phyloP scores from a whole-genome alignment of 371 early-diverging fungal species.

The Haplosporangium sp. region DNA sequence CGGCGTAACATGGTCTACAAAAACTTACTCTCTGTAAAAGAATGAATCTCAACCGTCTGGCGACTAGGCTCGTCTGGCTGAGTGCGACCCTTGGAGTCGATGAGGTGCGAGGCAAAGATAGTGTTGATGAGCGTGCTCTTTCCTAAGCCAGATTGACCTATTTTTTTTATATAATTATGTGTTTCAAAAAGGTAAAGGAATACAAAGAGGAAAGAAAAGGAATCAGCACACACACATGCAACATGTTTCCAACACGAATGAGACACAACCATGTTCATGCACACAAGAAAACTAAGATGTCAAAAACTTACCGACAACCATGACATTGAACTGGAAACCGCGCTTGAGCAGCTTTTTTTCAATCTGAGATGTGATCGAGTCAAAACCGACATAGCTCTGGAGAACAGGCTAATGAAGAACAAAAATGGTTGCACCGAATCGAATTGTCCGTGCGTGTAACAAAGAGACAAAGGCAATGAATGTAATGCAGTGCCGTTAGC shows the following conservation, averaged over 20 bases:
- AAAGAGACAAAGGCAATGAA: background rate
- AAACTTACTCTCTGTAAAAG: slow-evolving; percentile 79
- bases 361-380: slow-evolving; percentile 89
- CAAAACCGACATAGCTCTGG: slow-evolving; percentile 94
- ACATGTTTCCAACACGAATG: background rate
- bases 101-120: slow-evolving; percentile 86
- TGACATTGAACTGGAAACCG: slow-evolving; percentile 95
- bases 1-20: background rate
- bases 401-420: slow-evolving; percentile 59
- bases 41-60: slow-evolving; percentile 88
- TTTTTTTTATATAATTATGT: background rate
- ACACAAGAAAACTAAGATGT: background rate
- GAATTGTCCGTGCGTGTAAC: background rate
- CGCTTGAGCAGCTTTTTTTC: slow-evolving; percentile 80
- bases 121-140: slow-evolving; percentile 99
- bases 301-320: slow-evolving; percentile 83
- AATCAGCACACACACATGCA: background rate
- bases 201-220: background rate
- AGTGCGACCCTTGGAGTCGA: slow-evolving; percentile 85
- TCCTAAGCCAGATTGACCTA: slow-evolving; percentile 97
- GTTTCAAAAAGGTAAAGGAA: background rate
- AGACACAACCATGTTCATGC: background rate
- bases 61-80: slow-evolving; percentile 79
- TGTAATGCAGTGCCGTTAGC: background rate
- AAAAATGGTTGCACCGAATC: background rate